A percentile compares a stretch with the other conserved stretches of the same genome.
These are phyloP conservation scores for Phytophthora capsici DNA, from an alignment of 352 stramenopile genomes.

Conservation along the genomic window DNA sequence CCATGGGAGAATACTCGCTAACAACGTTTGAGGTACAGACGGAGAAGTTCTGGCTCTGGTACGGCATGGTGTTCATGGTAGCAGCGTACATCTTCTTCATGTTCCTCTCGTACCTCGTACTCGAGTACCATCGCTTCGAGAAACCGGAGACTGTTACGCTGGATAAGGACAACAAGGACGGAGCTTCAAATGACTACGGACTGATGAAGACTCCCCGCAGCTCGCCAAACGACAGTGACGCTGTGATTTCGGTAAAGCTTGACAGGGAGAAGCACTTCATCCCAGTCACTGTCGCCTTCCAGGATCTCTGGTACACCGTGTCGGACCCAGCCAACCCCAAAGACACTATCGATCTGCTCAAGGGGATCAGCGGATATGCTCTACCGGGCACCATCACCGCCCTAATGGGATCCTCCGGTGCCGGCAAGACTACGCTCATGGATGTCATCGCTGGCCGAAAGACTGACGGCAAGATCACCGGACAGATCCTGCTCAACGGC, in stretches of 20 bases:
- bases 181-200: constrained; percentile 4
- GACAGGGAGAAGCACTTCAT: constrained; percentile 16
- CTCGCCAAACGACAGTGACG: background rate
- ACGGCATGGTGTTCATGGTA: constrained; percentile 26
- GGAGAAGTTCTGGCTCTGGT: constrained; percentile 32
- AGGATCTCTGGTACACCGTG: constrained; percentile 25
- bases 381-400: constrained; percentile 21
- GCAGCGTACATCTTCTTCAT: constrained; percentile 30
- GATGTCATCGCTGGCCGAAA: constrained; percentile 31
- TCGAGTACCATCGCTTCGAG: constrained; percentile 31
- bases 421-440: constrained; percentile 30
- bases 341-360: constrained; percentile 26
- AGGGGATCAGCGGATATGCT: constrained; percentile 24
- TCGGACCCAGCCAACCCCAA: constrained; percentile 26
- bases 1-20: constrained; percentile 28
- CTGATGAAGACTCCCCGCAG: constrained; percentile 14
- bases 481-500: constrained; percentile 24
- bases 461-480: constrained; percentile 16
- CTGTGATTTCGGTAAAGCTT: constrained; percentile 9
- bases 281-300: constrained; percentile 23
- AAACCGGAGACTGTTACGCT: constrained; percentile 27
- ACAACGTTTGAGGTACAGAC: constrained; percentile 24
- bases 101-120: constrained; percentile 25
- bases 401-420: constrained; percentile 25
- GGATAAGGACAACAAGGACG: background rate